These are phyloP conservation scores for Sporisorium iseilematis-ciliati DNA, from an alignment of 1,284 basidiomycete genomes.

Conservation along the genomic window DNA sequence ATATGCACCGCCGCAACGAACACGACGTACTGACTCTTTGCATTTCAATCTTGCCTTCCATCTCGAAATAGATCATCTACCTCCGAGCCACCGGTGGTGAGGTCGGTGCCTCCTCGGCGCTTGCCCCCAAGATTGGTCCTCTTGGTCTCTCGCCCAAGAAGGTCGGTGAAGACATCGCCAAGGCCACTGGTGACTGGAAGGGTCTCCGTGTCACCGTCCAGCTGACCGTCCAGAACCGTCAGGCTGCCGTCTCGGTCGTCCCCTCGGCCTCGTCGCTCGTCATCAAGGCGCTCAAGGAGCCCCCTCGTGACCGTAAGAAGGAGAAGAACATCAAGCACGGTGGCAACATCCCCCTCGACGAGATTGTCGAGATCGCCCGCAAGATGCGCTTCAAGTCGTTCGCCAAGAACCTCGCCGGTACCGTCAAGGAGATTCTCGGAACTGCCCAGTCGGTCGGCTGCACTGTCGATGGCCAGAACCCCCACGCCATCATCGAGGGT, in stretches of 20 bases:
- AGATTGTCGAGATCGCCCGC: conserved; percentile 94
- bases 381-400: conserved; percentile 97
- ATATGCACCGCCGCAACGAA: neutral
- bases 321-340: conserved; percentile 99
- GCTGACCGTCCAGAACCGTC: conserved; percentile 99
- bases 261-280: conserved; percentile 98
- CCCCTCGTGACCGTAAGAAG: conserved; percentile 99
- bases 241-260: conserved; percentile 95
- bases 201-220: conserved; percentile 99
- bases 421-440: conserved; percentile 79
- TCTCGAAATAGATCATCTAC: conserved; percentile 83
- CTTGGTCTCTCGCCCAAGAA: conserved; percentile 99
- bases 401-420: conserved; percentile 88
- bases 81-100: conserved; percentile 99
- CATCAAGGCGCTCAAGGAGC: conserved; percentile 98
- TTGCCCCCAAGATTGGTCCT: conserved; percentile 99
- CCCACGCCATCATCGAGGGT: conserved; percentile 95
- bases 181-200: conserved; percentile 98
- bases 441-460: conserved; percentile 88
- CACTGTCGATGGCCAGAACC: conserved; percentile 92
- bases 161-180: conserved; percentile 99
- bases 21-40: conserved; percentile 23
- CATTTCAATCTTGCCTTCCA: neutral
- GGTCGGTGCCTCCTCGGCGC: conserved; percentile 97
- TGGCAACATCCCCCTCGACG: conserved; percentile 94